Base-by-base conservation (phyloP, 108 stramenopile species). In the Nitzschia sp. region DNA sequence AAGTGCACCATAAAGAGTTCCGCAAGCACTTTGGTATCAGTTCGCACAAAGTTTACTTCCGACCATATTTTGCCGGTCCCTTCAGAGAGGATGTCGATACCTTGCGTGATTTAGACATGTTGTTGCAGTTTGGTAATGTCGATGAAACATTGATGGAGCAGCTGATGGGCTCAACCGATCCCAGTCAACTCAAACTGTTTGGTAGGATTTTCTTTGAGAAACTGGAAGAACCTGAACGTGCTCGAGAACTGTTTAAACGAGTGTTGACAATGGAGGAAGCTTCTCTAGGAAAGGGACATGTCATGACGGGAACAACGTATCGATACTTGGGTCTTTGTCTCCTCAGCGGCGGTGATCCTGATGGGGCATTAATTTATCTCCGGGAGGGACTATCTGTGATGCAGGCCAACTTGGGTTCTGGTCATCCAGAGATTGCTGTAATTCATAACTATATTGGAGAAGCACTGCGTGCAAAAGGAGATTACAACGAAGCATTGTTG, bases 1-100 rank as follows among this genome's bases (percentile, higher is more conserved):
- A 75, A 24, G 67, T 75, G 10, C 74, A 75, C 42, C 74, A 75
- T 53, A 55, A 12, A 3, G 74, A 68, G n/a, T 75, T 75, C 73
- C 43, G 66, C 21, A 51, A 60, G 51, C 51, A 66, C 29, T 73
- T 67, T 55, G 74, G 74, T 7, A 17, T 53, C 7, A 75, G 57
- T 37, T 68, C 67, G n/a, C 66, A 75, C 41, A 55, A 50, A 44
- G 39, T 25, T 0, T 67, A 63, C 65, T 68, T 75, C 60, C 60
- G 74, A 12, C 60, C 66, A 6, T 75, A 68, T 55, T 75, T 75
- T 48, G 66, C 67, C n/a, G 67, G 67, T 3, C 42, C 25, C 0
- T 54, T 39, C 20, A 29, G 67, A 37, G 74, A 75, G 8, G 24
- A 50, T 6, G 57, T 63, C 9, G 64, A 66, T 12, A 52, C 41